Conservation (phyloP, 2,329 filamentous ascomycete species). For the Trichophyton schoenleinii region DNA sequence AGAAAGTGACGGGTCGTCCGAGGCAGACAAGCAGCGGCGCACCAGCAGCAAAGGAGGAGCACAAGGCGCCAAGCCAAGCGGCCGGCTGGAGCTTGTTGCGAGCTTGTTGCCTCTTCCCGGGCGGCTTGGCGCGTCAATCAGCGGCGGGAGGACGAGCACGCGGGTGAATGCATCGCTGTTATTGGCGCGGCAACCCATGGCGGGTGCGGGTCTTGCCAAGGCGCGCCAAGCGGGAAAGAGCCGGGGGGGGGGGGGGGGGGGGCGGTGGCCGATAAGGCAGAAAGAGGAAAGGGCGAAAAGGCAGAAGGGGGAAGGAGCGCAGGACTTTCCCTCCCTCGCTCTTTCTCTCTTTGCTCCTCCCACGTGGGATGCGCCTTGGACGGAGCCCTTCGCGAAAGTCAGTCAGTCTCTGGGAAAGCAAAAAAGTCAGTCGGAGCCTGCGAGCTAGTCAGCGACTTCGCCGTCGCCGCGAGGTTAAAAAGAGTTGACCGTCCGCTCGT, state of each 20-base stretch:
- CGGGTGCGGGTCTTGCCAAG: background rate
- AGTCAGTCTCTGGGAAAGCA: background rate
- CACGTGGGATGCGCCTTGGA: constrained; percentile 1
- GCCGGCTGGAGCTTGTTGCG: background rate
- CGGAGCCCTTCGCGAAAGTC: background rate
- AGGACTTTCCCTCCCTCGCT: too few species aligned
- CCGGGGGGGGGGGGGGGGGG: background rate
- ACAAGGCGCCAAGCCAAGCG: background rate
- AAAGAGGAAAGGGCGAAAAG: background rate
- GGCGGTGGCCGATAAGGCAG: background rate
- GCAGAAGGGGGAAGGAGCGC: background rate
- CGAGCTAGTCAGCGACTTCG: background rate
- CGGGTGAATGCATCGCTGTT: background rate
- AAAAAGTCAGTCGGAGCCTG: too few species aligned
- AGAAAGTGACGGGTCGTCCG: background rate
- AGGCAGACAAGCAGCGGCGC: background rate
- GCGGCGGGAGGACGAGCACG: background rate
- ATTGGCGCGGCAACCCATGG: background rate
- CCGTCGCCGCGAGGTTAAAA: background rate
- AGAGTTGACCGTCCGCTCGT: background rate
- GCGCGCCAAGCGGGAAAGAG: background rate
- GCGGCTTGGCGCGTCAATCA: background rate
- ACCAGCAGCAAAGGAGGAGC: background rate
- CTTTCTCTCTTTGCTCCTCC: background rate
- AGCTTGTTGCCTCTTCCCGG: background rate